phyloP scores from a whole-genome alignment of 2,329 filamentous ascomycete genomes.

The Orbilia quercus region DNA sequence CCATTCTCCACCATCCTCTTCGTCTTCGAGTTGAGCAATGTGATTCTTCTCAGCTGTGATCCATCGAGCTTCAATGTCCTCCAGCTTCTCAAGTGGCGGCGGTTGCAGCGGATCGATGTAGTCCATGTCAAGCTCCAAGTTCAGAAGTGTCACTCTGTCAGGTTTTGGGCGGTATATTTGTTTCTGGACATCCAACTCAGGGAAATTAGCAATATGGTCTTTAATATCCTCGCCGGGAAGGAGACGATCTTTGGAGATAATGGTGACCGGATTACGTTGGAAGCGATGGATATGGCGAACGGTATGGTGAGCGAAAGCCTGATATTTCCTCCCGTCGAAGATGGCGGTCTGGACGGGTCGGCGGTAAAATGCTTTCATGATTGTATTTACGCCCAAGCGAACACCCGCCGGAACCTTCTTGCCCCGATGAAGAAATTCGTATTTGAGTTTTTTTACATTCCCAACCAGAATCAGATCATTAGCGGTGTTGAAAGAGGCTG shows the following conservation, averaged over 20 bases:
- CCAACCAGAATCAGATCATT: too few species aligned
- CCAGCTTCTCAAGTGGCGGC: not conserved
- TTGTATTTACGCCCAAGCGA: not conserved
- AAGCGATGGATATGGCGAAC: slow-evolving; percentile 25
- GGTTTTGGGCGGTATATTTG: slow-evolving; percentile 23
- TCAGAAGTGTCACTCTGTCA: slow-evolving; percentile 16
- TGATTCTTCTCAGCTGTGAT: not conserved
- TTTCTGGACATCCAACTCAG: slow-evolving; percentile 6
- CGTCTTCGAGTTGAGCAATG: not conserved
- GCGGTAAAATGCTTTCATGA: slow-evolving; percentile 12
- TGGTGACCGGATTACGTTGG: slow-evolving; percentile 26
- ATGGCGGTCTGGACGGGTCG: not conserved
- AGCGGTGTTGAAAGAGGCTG: too few species aligned
- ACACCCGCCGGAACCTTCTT: slow-evolving; percentile 1
- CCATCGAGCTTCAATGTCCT: not conserved
- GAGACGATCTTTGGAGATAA: slow-evolving; percentile 10
- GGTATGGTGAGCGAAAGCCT: slow-evolving; percentile 13
- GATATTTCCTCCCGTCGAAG: slow-evolving; percentile 11
- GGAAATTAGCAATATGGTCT: slow-evolving; percentile 17
- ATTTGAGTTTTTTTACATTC: too few species aligned
- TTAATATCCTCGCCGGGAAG: slow-evolving; percentile 31
- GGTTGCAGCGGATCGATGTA: slow-evolving; percentile 21
- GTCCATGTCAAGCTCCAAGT: not conserved
- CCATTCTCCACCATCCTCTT: slow-evolving; percentile 5
- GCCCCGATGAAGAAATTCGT: too few species aligned